Percentiles rank a stretch among this genome's conserved stretches.
These are phyloP conservation scores for Ophiocordyceps camponoti-rufipedis DNA, from an alignment of 2,329 filamentous ascomycete species.

Conservation along the genomic window DNA sequence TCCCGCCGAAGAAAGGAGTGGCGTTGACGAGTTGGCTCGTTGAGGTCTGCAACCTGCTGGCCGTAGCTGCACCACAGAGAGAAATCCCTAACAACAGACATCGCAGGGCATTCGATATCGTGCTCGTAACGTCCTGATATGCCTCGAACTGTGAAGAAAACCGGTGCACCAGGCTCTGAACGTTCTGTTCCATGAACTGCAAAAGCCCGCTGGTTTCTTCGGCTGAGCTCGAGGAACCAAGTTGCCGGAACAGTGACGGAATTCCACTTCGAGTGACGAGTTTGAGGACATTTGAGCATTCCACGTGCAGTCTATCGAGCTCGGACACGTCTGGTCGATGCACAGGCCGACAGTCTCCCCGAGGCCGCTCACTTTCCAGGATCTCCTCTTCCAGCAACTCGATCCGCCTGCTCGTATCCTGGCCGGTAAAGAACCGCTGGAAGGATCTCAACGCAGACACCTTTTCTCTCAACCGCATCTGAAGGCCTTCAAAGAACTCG, in stretches of 20 bases:
- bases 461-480: slow-evolving; percentile 32
- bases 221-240: slow-evolving; percentile 5
- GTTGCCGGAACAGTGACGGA: slow-evolving; percentile 13
- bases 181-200: slow-evolving; percentile 31
- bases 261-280: slow-evolving; percentile 34
- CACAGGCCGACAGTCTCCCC: slow-evolving; percentile 44
- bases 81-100: slow-evolving; percentile 62
- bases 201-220: slow-evolving; percentile 18
- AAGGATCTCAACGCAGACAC: slow-evolving; percentile 45
- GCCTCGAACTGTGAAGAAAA: slow-evolving; percentile 52
- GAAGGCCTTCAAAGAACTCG: slow-evolving; percentile 35
- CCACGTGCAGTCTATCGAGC: slow-evolving; percentile 56
- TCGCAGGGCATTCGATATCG: slow-evolving; percentile 60
- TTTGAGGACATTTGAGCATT: slow-evolving; percentile 62
- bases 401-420: slow-evolving; percentile 47
- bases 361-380: slow-evolving; percentile 43
- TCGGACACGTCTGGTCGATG: slow-evolving; percentile 54
- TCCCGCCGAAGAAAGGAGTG: slow-evolving; percentile 39
- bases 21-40: slow-evolving; percentile 21
- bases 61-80: slow-evolving; percentile 29
- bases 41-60: slow-evolving; percentile 19
- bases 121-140: slow-evolving; percentile 73
- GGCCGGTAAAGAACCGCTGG: slow-evolving; percentile 48
- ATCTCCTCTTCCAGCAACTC: slow-evolving; percentile 45
- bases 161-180: slow-evolving; percentile 52